Conservation (phyloP, 2,329 filamentous ascomycete species). For the Aspergillus tamarii region DNA sequence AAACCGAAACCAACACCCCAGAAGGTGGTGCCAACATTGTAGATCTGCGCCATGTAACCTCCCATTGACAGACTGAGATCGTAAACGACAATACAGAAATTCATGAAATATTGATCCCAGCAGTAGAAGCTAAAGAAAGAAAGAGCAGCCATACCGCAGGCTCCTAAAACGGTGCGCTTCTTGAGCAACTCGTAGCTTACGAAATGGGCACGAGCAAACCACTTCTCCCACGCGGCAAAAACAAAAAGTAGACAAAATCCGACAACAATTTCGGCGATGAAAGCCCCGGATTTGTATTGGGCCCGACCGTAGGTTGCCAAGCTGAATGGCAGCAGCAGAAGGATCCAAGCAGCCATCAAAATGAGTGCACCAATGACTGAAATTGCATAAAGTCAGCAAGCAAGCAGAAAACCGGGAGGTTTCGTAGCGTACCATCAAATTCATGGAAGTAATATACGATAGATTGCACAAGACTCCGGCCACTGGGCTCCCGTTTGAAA, state of each 20-base stretch:
- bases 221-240: constrained; percentile 61
- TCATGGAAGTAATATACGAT: constrained; percentile 61
- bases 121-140: constrained; percentile 55
- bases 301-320: constrained; percentile 48
- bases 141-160: constrained; percentile 53
- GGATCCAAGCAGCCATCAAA: constrained; percentile 61
- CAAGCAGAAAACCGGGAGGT: neutral
- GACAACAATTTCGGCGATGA: constrained; percentile 57
- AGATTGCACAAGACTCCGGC: constrained; percentile 53
- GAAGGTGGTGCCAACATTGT: constrained; percentile 59
- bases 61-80: constrained; percentile 46
- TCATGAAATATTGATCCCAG: constrained; percentile 59
- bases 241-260: constrained; percentile 55
- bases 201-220: constrained; percentile 55
- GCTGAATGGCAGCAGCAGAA: constrained; percentile 69
- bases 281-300: constrained; percentile 50
- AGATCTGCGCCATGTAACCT: constrained; percentile 54
- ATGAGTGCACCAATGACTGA: constrained; percentile 50
- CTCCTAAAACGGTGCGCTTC: constrained; percentile 55
- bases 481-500: constrained; percentile 46
- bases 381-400: neutral
- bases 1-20: constrained; percentile 54
- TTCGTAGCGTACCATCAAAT: constrained; percentile 56
- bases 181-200: constrained; percentile 57
- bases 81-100: constrained; percentile 59